Base-by-base conservation (phyloP, 2,329 filamentous ascomycete species). In the Trichoderma breve region DNA sequence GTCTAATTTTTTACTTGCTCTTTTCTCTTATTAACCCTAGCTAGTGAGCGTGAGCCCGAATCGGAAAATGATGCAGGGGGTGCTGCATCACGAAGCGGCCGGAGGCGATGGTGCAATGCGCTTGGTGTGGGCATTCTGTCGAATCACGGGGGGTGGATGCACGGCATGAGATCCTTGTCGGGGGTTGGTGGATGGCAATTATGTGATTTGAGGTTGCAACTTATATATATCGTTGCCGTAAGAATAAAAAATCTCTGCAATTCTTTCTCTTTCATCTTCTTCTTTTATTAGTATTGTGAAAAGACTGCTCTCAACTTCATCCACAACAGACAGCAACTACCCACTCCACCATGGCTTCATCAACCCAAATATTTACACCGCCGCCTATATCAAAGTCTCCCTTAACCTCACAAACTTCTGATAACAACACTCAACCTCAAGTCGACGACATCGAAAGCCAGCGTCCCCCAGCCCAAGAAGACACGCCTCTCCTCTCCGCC, bases 401-500 rank as follows among this genome's bases (percentile, higher is more conserved):
- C 4, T 21, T 6, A 34, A 4, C 55, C 55, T 58, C 55, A 30
- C 26, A 26, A 30, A n/a, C 28, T 6, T n/a, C 55, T 21, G 18
- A 4, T 18, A 43, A 9, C 43, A 55, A 1, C 24, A 28, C 53
- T 18, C 53, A 57, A 26, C 60, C 58, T 1, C 32, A 39, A 28
- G 26, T 11, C 24, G n/a, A 18, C 34, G 34, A 62, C 34, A 28
- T 39, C 60, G 60, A 62, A 39, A 21, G 60, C 51, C 67, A 70
- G 14, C 14, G 21, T 11, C 51, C 9, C 8, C 51, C 51, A 15
- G 24, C 32, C 4, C 32, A 39, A 26, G 36, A 51, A 61, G 39
- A 61, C 28, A 62, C 66, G 3, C 77, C 77, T 24, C 75, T 78
- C 15, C 76, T 78, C 39, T 62, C 47, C 11, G 57, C 75, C 7